These are phyloP conservation scores for Picea mariana DNA, from an alignment of 83 land plant species.

Conservation along the genomic window DNA sequence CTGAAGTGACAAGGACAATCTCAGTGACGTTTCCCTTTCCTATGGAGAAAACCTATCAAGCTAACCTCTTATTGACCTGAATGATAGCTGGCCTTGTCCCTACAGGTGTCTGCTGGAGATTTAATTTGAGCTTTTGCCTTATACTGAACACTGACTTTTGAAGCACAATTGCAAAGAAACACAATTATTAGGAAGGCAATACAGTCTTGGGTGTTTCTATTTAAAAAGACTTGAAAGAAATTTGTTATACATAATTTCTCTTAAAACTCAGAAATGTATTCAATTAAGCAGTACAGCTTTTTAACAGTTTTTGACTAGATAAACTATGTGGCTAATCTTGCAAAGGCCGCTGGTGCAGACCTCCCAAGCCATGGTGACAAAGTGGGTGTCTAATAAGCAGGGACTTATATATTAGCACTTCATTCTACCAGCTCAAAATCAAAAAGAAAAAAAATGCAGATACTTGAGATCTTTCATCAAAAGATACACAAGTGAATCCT, in stretches of 20 bases:
- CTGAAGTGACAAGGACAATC: background rate
- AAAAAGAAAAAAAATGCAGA: no score
- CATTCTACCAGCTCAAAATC: no score
- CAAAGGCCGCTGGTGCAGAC: no score
- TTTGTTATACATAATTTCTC: no score
- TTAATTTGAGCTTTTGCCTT: background rate
- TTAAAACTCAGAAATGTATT: no score
- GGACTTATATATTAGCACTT: no score
- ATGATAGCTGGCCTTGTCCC: background rate
- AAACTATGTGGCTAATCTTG: no score
- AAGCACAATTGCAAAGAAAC: background rate
- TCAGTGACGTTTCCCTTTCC: background rate
- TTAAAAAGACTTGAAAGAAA: no score
- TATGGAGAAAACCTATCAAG: background rate
- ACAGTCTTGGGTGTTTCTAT: background rate
- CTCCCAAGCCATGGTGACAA: no score
- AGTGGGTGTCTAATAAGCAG: no score
- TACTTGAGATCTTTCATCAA: background rate
- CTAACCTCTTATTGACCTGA: background rate
- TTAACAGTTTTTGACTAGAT: no score
- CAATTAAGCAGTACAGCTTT: no score
- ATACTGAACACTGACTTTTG: background rate
- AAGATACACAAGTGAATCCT: background rate
- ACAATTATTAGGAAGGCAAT: background rate
- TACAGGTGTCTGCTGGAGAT: background rate